A percentile compares a stretch with the other conserved stretches of the same genome.
Evolutionary conservation across 1,139 yeast genomes (phyloP).

Genomic region (Nakaseomyces delphensis): DNA sequence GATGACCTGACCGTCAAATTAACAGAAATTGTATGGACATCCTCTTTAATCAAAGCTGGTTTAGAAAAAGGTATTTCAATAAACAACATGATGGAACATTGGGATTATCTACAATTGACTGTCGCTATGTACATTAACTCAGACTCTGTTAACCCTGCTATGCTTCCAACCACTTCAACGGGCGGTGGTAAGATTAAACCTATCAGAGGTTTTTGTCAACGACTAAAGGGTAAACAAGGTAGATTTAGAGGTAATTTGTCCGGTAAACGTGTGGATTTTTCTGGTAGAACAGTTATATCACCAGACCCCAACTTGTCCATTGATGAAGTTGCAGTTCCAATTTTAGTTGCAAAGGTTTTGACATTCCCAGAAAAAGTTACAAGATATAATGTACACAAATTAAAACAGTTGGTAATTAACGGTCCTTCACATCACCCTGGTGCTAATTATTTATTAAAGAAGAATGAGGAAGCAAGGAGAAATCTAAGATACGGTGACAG

Average conservation of each 20-base stretch:
- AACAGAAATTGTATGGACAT: slow-evolving; percentile 95
- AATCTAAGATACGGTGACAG: slow-evolving; percentile 86
- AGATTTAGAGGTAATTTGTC: slow-evolving; percentile 96
- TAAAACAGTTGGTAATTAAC: slow-evolving; percentile 62
- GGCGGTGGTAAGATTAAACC: slow-evolving; percentile 67
- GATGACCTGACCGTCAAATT: slow-evolving; percentile 94
- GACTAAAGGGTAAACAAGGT: slow-evolving; percentile 97
- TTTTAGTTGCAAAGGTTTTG: slow-evolving; percentile 86
- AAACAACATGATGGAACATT: slow-evolving; percentile 91
- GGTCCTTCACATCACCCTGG: slow-evolving; percentile 95
- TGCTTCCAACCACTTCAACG: slow-evolving; percentile 53
- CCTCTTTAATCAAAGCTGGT: slow-evolving; percentile 86
- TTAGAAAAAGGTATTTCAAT: slow-evolving; percentile 90
- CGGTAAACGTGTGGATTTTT: slow-evolving; percentile 97
- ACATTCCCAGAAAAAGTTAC: slow-evolving; percentile 96
- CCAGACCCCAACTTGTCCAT: slow-evolving; percentile 95
- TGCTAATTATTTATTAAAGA: slow-evolving; percentile 82
- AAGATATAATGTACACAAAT: slow-evolving; percentile 69
- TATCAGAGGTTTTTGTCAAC: slow-evolving; percentile 91
- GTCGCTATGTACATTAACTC: slow-evolving; percentile 97
- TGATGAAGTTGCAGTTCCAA: slow-evolving; percentile 98
- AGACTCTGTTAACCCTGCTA: slow-evolving; percentile 82
- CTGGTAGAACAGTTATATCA: slow-evolving; percentile 96
- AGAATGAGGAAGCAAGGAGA: slow-evolving; percentile 76
- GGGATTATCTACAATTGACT: slow-evolving; percentile 94